Evolutionary conservation across 371 early-diverging fungal species (phyloP), one percentile per base, ranked within the genome.

Genomic region (Apophysomyces trapeziformis): DNA sequence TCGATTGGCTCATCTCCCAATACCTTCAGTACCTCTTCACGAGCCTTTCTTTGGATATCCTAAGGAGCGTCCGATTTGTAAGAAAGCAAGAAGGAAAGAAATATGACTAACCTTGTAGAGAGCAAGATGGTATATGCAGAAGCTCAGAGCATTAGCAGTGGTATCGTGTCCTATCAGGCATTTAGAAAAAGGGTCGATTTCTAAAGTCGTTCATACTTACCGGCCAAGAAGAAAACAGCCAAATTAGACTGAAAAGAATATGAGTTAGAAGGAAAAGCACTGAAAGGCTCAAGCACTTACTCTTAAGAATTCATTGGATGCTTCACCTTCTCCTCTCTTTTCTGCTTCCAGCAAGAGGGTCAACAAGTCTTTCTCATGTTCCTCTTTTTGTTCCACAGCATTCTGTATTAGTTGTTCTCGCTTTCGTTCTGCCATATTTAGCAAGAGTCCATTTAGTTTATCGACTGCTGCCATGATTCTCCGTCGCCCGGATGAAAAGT

Each of bases 281-380:
- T 18, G 8, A 60, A 41, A 39, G 38, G 9, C 21, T 16, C 9
- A 37, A 12, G 9, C 11, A 57, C 61, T 43, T 71, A 65, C 70
- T 54, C 61, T 71, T 38, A 74, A n/a, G 18, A 76, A 71, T n/a
- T 67, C 66, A 4, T 66, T 66, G 0, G 71, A 60, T 21, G 64
- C 57, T 9, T 35, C 5, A 12, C 67, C 68, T 12, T 69, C 70
- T 13, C 72, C 71, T 35, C 66, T 43, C 5, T 63, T 54, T 47
- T 74, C 70, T 2, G 76, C 73, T 61, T 80, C 77, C n/a, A 80
- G 56, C 72, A 80, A 71, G 16, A 77, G 44, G 1, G 75, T 75
- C 4, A 80, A 66, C 21, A 80, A 37, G 46, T 80, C 80, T 39
- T 79, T 79, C 37, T 68, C 67, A 21, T 57, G 50, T 13, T 72